Evolutionary conservation across 768 basidiomycete species (phyloP), one percentile per base, ranked within the genome.

Genomic region (Rhodotorula sphaerocarpa): DNA sequence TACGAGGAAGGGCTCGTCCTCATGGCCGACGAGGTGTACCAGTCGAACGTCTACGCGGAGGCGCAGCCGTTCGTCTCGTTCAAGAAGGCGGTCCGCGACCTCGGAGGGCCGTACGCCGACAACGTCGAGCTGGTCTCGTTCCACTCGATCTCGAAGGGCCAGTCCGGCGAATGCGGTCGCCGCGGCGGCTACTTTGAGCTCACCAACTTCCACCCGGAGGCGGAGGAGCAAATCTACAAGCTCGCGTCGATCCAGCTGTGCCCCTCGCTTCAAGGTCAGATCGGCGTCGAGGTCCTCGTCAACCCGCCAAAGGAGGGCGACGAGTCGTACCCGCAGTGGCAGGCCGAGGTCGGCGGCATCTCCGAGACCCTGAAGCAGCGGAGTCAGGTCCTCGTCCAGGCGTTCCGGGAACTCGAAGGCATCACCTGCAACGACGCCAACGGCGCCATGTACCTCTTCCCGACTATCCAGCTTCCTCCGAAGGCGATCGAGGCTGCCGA

Each of bases 21-120:
- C 54, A 82, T 97, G 67, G 93, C 93, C 0, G 93, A 99, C 75
- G 93, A 99, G 75, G 93, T 99, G n/a, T 96, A 99, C 80, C 93
- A 99, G 76, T 78, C 78, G 70, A 97, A 97, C 79, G 81, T 97
- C 47, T 91, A 92, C 78, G 79, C 80, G 48, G 72, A 71, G 6
- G 50, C 70, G 9, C 83, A 87, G 74, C 81, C 87, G 0, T 99
- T 99, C 81, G 82, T 84, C 53, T 90, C 87, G 15, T 97, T 99
- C 83, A 96, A 96, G 76, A 87, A 90, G 76, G 80, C 89, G 55
- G 83, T 95, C 4, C 78, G 80, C 55, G 77, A 80, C 45, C 78
- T 86, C 66, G 75, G 81, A 56, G 87, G 86, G n/a, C 80, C 82
- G 30, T 72, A 74, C 53, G 69, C 74, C 30, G 70, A 75, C 47